Evolutionary conservation across 495 filamentous ascomycete genomes (phyloP), one percentile per base, ranked within the genome.

Genomic region (Tuber brumale): DNA sequence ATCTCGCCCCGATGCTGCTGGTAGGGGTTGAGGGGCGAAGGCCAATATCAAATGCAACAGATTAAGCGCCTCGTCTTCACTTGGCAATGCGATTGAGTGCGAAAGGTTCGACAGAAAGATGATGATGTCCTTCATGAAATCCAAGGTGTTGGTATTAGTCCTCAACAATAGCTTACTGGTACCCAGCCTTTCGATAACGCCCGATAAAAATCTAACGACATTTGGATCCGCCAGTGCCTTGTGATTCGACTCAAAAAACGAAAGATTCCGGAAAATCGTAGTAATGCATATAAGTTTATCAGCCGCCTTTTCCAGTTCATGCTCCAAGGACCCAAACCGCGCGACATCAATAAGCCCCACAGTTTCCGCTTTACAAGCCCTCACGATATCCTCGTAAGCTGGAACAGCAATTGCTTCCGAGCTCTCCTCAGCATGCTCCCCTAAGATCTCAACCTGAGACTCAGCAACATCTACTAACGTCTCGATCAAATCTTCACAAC

Each of bases 81-180:
- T 92, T 23, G 95, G 92, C 43, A 99, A 85, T 80, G 93, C 90
- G 74, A 99, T 89, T 35, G 88, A 87, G 75, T 94, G 89, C 27
- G 94, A 89, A 74, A 95, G 87, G 82, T 99, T 97, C 75, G 94
- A 95, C 51, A 99, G 86, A 74, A 94, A 91, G 66, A 91, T 91
- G 75, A 98, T 89, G 21, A 94, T 87, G 84, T 99, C 95, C 84
- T 99, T 99, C 92, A 97, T 96, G 80, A 99, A 93, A 83, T 99
- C 95, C 81, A 97, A 84, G 7, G 92, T 95, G 84, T 97, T 95
- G 76, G 86, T 85, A 77, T 94, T 86, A 10, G 89, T 92, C 31
- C 94, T 90, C 69, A 97, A 85, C 57, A 97, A 87, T 87, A 93
- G 91, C 79, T 93, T 91, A n/a, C 93, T 91, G 6, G 95, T 97